Base-by-base conservation (phyloP, 1,139 yeast species). In the Yamadazyma blattariae region DNA sequence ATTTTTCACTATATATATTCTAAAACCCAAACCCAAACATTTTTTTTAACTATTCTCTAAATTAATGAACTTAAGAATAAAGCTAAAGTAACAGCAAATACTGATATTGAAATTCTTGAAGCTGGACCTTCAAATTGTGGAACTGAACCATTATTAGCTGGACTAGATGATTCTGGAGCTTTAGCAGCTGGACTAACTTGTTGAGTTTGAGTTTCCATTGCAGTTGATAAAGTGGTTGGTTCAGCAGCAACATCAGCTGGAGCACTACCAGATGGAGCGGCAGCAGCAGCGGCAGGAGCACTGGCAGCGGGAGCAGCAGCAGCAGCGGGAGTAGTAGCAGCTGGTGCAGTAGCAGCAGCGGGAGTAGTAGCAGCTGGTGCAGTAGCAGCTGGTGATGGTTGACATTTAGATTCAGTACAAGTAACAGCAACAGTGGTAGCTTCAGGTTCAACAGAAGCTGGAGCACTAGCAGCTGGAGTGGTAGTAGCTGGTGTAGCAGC, bases 21-120 rank as follows among this genome's bases (percentile, higher is more conserved):
- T n/a, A n/a, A n/a, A n/a, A n/a, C n/a, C n/a, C n/a, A n/a, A 84
- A 74, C 25, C 55, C 41, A 20, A 76, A 64, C 50, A 19, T 19
- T 7, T 19, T 19, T 19, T 19, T 19, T 19, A 19, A 19, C 21
- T 19, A 19, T 19, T n/a, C n/a, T n/a, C n/a, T 36, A 29, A 7
- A 29, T 20, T 2, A 33, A 18, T 13, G 27, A 15, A 8, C 28
- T 8, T 3, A 33, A 14, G 14, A 33, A 33, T 27, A 28, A 24
- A 9, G 19, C 28, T 20, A 33, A 15, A 11, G 33, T n/a, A n/a
- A n/a, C n/a, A 3, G 34, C 26, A 12, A 34, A 18, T n/a, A 34
- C 2, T 6, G 37, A 30, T 7, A 30, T 13, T 3, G 30, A 24
- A 4, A 13, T 15, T 4, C 14, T 30, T 9, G 37, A 21, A 22